These are phyloP conservation scores for Boletus pseudo-olivaceus DNA, from an alignment of 768 basidiomycete species.

Conservation along the genomic window DNA sequence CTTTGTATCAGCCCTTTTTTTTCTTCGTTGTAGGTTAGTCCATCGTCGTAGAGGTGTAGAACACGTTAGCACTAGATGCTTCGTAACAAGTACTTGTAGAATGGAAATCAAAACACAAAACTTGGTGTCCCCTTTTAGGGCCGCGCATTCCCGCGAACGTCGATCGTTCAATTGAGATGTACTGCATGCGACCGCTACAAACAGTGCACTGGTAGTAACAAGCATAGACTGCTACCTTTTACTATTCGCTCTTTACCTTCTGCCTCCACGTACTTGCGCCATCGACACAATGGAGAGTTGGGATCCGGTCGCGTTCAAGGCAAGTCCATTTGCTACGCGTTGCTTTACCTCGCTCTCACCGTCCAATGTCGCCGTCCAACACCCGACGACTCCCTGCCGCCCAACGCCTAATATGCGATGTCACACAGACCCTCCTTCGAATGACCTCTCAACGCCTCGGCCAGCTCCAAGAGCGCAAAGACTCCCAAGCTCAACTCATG, in stretches of 20 bases:
- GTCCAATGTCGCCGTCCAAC: neutral
- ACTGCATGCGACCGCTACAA: neutral
- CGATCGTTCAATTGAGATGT: too few species aligned
- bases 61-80: neutral
- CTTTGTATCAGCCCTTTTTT: constrained; percentile 1
- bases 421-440: constrained; percentile 55
- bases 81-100: neutral
- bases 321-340: constrained; percentile 4
- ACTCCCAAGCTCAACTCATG: constrained; percentile 58
- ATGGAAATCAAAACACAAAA: neutral
- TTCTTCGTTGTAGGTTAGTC: neutral
- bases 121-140: neutral
- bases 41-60: neutral
- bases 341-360: neutral
- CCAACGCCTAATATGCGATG: neutral
- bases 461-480: constrained; percentile 67
- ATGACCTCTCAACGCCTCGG: constrained; percentile 62
- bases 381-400: neutral
- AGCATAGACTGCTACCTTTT: neutral
- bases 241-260: neutral
- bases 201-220: constrained; percentile 1
- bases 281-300: constrained; percentile 23
- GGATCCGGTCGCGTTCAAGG: constrained; percentile 32
- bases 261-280: neutral
- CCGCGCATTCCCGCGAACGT: too few species aligned